Evolutionary conservation across 1,139 yeast genomes (phyloP).

Genomic region (Protomyces gravidus): DNA sequence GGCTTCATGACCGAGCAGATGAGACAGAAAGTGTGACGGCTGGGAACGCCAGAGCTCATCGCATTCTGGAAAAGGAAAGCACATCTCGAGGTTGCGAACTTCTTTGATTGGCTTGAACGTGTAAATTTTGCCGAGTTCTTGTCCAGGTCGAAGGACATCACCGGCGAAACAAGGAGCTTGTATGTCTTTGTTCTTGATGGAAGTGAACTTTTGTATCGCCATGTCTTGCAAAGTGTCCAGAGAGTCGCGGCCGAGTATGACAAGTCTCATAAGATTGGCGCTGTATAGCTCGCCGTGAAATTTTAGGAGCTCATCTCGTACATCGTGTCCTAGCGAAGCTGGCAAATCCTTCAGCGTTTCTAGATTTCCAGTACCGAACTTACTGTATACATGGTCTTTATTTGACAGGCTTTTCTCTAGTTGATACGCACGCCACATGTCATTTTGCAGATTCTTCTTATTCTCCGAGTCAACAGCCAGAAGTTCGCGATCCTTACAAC

Average conservation of each 20-base stretch:
- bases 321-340: slow-evolving; percentile 50
- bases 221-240: slow-evolving; percentile 65
- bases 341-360: slow-evolving; percentile 60
- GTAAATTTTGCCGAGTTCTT: slow-evolving; percentile 50
- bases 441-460: slow-evolving; percentile 87
- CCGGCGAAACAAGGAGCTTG: slow-evolving; percentile 45
- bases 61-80: slow-evolving; percentile 73
- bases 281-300: slow-evolving; percentile 60
- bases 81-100: slow-evolving; percentile 58
- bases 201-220: slow-evolving; percentile 65
- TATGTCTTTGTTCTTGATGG: slow-evolving; percentile 55
- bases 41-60: slow-evolving; percentile 58
- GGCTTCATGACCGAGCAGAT: slow-evolving; percentile 87
- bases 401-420: slow-evolving; percentile 71
- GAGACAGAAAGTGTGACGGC: slow-evolving; percentile 69
- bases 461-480: slow-evolving; percentile 94
- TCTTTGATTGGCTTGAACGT: slow-evolving; percentile 70
- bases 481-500: slow-evolving; percentile 86
- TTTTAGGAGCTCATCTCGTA: slow-evolving; percentile 62
- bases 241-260: slow-evolving; percentile 74
- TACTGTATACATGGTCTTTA: slow-evolving; percentile 63
- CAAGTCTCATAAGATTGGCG: slow-evolving; percentile 79
- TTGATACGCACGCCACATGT: slow-evolving; percentile 82
- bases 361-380: slow-evolving; percentile 70
- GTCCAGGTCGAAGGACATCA: slow-evolving; percentile 44